Base-by-base conservation (phyloP, 1,284 basidiomycete genomes). In the Cutaneotrichosporon sp. region DNA sequence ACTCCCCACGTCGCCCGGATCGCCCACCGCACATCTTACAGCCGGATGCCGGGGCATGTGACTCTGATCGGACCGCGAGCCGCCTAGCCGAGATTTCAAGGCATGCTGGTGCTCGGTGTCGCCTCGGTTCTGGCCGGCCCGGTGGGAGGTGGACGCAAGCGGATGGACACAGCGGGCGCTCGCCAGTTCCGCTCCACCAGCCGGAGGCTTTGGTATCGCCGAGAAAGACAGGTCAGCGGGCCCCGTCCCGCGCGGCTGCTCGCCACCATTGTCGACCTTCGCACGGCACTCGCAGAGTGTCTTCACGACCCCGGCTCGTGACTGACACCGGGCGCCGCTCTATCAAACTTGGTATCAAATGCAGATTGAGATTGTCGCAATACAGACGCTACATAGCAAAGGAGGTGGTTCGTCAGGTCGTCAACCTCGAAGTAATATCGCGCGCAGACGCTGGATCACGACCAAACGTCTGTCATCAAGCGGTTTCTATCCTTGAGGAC, bases 401-500 rank as follows among this genome's bases (percentile, higher is more conserved):
- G 36, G 36, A 11, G 18, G 13, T 16, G 36, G 36, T 38, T n/a
- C n/a, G n/a, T n/a, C n/a, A n/a, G n/a, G n/a, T n/a, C n/a, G n/a
- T n/a, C n/a, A n/a, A n/a, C n/a, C n/a, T n/a, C n/a, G n/a, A n/a
- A n/a, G n/a, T n/a, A n/a, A n/a, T n/a, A n/a, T n/a, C n/a, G n/a
- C n/a, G n/a, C n/a, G n/a, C 36, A 38, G 5, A 2, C 13, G 14
- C n/a, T 4, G 25, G 53, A 55, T 68, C 72, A 77, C 58, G 73
- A 75, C 75, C 75, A 77, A 27, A 75, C 73, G 64, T 77, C 75
- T 59, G 70, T 73, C 72, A 75, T 73, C 62, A 75, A 62, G 45
- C 75, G 70, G 66, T 80, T 79, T 43, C 93, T 84, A 79, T 97
- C 95, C 84, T 97, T 97, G 77, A 98, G 83, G 71, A 92, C 79